Evolutionary conservation across 1,284 basidiomycete species (phyloP), one percentile per base, ranked within the genome.

Genomic region (Pascua sp.): DNA sequence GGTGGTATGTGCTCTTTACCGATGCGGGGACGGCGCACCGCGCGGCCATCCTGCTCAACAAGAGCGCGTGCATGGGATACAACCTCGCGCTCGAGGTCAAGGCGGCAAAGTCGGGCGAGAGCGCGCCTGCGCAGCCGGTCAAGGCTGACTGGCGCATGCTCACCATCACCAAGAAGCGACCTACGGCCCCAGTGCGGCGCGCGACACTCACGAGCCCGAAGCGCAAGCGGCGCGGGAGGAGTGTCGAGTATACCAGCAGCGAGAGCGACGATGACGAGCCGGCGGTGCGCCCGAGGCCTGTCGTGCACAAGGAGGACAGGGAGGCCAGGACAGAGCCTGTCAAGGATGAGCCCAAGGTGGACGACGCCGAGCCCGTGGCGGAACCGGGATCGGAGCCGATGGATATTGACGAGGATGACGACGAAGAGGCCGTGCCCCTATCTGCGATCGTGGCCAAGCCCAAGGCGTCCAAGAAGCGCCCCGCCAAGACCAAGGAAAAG

Each of bases 1-100:
- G 75, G 11, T 77, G 74, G 71, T 73, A 75, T 51, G 62, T 76
- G 17, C 65, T 77, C 39, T 77, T 77, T 55, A 38, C 52, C 15
- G 68, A 75, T 16, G 62, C 63, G 45, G 50, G 53, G 18, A 39
- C 68, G 4, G 73, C 73, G 0, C 48, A 63, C 38, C 54, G 64
- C 12, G 71, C 70, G 0, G 64, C 62, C 40, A 57, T 57, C 12
- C 59, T 73, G 12, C 64, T 77, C 32, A 66, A 74, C 60, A 66
- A 62, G n/a, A 70, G 71, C 1, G 56, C 60, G 0, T 61, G 73
- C 5, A 66, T 64, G 38, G 69, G 71, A 0, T 64, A 69, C 47
- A 57, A 65, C 5, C 47, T 76, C 39, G 55, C 52, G 17, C 57
- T 70, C 24, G 54, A 64, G 13, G 65, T 71, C 13, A 57, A 54